phyloP scores from a whole-genome alignment of 108 stramenopile genomes.

The Bacterosira constricta region DNA sequence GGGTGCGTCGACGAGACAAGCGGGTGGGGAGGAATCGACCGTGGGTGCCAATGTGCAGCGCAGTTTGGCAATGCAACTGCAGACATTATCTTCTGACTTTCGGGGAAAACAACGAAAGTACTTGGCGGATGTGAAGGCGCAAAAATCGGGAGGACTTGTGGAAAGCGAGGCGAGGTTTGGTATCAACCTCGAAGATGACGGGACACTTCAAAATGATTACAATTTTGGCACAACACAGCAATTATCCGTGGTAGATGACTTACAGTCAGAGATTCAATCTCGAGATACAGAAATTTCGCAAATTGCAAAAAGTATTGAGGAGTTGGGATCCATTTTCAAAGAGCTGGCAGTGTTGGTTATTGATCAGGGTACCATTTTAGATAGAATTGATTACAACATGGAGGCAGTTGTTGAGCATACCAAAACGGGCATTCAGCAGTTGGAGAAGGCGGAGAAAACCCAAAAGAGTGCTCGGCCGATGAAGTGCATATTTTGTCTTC shows the following conservation, averaged over 20 bases:
- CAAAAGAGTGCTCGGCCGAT: slow-evolving; percentile 96
- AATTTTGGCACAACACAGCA: slow-evolving; percentile 78
- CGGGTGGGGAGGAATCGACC: slow-evolving; percentile 85
- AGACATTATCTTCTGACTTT: slow-evolving; percentile 89
- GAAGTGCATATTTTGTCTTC: slow-evolving; percentile 90
- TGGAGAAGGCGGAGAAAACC: slow-evolving; percentile 95
- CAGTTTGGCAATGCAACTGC: slow-evolving; percentile 93
- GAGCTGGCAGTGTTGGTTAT: slow-evolving; percentile 99
- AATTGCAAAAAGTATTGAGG: slow-evolving; percentile 97
- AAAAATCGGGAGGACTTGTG: slow-evolving; percentile 81
- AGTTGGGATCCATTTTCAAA: slow-evolving; percentile 97
- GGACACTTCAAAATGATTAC: slow-evolving; percentile 51
- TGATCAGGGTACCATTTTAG: slow-evolving; percentile 99
- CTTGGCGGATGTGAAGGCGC: slow-evolving; percentile 87
- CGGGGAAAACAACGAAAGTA: slow-evolving; percentile 95
- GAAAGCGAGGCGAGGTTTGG: slow-evolving; percentile 73
- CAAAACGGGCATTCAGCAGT: slow-evolving; percentile 94
- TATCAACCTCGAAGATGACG: slow-evolving; percentile 69
- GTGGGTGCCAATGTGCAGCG: slow-evolving; percentile 90
- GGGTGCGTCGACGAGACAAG: slow-evolving; percentile 74
- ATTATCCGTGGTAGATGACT: slow-evolving; percentile 84
- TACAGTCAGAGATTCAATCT: slow-evolving; percentile 78
- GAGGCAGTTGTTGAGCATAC: slow-evolving; percentile 99
- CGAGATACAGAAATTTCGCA: slow-evolving; percentile 92
- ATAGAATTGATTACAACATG: slow-evolving; percentile 99